Base-by-base conservation (phyloP, 495 filamentous ascomycete genomes). In the Penicillium samsonianum region DNA sequence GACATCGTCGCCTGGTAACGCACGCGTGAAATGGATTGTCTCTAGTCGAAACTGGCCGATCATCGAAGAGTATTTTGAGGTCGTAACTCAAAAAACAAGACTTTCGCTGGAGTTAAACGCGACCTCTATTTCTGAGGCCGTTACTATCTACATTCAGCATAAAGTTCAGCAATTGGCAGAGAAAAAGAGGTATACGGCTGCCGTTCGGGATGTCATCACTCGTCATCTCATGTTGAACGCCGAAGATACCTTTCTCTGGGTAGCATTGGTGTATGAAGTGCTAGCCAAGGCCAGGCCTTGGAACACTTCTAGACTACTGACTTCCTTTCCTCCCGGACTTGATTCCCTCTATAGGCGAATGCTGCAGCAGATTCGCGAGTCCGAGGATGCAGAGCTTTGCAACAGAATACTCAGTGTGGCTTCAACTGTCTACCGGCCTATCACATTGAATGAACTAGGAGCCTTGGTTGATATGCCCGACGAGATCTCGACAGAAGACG, bases 181-280 rank as follows among this genome's bases (percentile, higher is more conserved):
- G 17, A 22, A 3, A 4, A 55, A 60, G 3, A 20, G 30, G 2
- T 58, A 63, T 16, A 60, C 11, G 4, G 8, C 16, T 12, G 31
- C 45, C 23, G 35, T 41, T 11, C 26, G 50, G 7, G 19, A 60
- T 46, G 14, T 12, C 20, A 58, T 76, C 4, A 17, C 45, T 4
- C 25, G 56, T 14, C 38, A 60, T 25, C 23, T 77, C 17, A n/a
- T 4, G 2, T 42, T 17, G 68, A 70, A 64, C 22, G 62, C 65
- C 19, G 23, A 63, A 23, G 63, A 64, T 14, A 74, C 64, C 5
- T 76, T 74, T 47, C 65, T 76, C 10, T 76, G 68, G 71, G 71
- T 73, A 8, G 63, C 67, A 33, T 40, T 73, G 40, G 67, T 73
- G 8, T 65, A 54, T 22, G 3, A 69, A 28, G 43, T 62, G n/a